Conservation (phyloP, 345 rosid species). For the Aquilaria sinensis region DNA sequence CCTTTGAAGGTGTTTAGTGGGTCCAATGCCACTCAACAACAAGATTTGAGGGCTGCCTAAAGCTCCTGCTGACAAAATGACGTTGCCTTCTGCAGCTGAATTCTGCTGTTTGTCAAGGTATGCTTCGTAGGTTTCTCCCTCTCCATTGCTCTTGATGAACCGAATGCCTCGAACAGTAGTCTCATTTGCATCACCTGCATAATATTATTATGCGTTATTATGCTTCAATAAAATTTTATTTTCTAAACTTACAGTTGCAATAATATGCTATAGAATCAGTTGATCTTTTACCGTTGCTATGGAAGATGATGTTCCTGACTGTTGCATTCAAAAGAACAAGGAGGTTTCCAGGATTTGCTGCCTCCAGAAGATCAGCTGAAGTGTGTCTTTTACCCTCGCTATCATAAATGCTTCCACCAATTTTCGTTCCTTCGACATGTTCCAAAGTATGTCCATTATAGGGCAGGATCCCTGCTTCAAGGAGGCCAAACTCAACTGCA, state of each 20-base stretch:
- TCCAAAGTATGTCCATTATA: slow-evolving; percentile 60
- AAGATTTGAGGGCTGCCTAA: slow-evolving; percentile 76
- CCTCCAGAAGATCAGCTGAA: slow-evolving; percentile 63
- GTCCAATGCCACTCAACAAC: slow-evolving; percentile 64
- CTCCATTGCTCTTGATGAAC: slow-evolving; percentile 50
- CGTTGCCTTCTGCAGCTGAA: slow-evolving; percentile 34
- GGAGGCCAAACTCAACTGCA: slow-evolving; percentile 52
- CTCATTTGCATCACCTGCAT: slow-evolving; percentile 33
- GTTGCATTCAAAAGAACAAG: slow-evolving; percentile 57
- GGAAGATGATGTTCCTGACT: slow-evolving; percentile 43
- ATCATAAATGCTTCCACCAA: slow-evolving; percentile 66
- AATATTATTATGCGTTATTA: neutral
- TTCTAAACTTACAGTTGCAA: neutral
- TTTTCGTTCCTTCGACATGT: slow-evolving; percentile 67
- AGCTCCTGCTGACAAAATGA: slow-evolving; percentile 69
- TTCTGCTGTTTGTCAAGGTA: slow-evolving; percentile 36
- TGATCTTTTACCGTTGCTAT: slow-evolving; percentile 16
- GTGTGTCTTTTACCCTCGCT: slow-evolving; percentile 49
- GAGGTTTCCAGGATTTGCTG: slow-evolving; percentile 40
- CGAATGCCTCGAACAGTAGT: slow-evolving; percentile 42
- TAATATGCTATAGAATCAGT: neutral
- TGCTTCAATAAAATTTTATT: slow-evolving; percentile 6
- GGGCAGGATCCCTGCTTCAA: slow-evolving; percentile 69
- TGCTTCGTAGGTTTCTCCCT: slow-evolving; percentile 35
- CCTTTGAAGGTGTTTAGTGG: slow-evolving; percentile 35